Percentiles rank a stretch among this genome's conserved stretches.
Conservation (phyloP, 2,329 filamentous ascomycete genomes). For the Fusarium sp. region DNA sequence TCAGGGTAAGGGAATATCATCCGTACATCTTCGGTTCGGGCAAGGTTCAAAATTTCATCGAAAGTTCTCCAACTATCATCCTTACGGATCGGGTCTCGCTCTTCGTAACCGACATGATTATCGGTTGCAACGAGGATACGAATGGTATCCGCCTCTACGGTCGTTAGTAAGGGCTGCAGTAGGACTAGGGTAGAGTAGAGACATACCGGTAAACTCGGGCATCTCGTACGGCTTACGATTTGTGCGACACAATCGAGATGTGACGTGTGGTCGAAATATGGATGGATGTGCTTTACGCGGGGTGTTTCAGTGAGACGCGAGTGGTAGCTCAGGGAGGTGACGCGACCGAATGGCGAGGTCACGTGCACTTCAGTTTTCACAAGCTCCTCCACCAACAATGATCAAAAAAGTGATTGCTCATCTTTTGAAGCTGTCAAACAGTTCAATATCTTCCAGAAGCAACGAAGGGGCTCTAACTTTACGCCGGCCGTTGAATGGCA, state of each 20-base stretch:
- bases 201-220: constrained; percentile 50
- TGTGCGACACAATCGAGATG: constrained; percentile 6
- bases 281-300: constrained; percentile 38
- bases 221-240: constrained; percentile 29
- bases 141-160: constrained; percentile 80
- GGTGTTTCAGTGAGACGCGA: constrained; percentile 28
- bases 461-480: constrained; percentile 7
- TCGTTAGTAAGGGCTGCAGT: constrained; percentile 16
- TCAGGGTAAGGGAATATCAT: rapidly evolving
- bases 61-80: constrained; percentile 98
- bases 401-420: constrained; percentile 28
- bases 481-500: constrained; percentile 7
- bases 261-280: constrained; percentile 1
- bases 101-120: constrained; percentile 97
- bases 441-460: constrained; percentile 21
- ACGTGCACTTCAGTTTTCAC: constrained; percentile 37
- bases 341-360: constrained; percentile 48
- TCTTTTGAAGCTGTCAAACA: constrained; percentile 18
- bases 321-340: constrained; percentile 29
- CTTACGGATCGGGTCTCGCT: constrained; percentile 92
- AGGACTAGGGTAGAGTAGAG: not conserved
- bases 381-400: not conserved
- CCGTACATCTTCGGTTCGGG: constrained; percentile 80
- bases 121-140: constrained; percentile 95
- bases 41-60: constrained; percentile 92